Evolutionary conservation across 139 green algal genomes (phyloP), one percentile per base, ranked within the genome.

Genomic region (Chlamydomonas sp.): DNA sequence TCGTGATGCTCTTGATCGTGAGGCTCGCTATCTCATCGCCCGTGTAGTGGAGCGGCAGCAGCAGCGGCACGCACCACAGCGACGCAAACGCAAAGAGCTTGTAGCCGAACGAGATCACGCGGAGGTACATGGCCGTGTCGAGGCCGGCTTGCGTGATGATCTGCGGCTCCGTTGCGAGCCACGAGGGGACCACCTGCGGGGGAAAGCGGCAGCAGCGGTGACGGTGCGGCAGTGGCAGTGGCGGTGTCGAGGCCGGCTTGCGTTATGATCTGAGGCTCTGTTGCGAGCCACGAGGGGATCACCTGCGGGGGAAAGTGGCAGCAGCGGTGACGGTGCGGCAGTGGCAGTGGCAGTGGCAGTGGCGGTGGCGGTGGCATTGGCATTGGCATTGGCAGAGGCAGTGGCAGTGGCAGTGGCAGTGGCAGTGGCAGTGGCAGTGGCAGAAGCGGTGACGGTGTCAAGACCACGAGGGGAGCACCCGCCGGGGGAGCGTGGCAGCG

Each of bases 81-180:
- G 49, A 69, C n/a, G 74, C 29, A 0, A 38, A 29, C 29, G 67
- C 35, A 72, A 79, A 79, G 3, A 72, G 73, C 35, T 69, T 36
- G n/a, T 71, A 20, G 24, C 73, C 73, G 30, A 78, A 81, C 35
- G 59, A 39, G 30, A 81, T 54, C 30, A 81, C 47, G 29, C 76
- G 71, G 33, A 78, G 61, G 71, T 81, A 81, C 50, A 78, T 75
- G 16, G 76, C 76, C 1, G 60, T 69, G 61, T 78, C 76, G 28
- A 81, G 50, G 5, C 76, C 74, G 4, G 33, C 22, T 8, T 57
- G 49, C n/a, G 58, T 66, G 38, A 74, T 79, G 8, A 77, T 73
- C 33, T 73, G 30, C 13, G 43, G 43, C 43, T 54, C 20, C 16
- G 43, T 54, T n/a, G n/a, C n/a, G n/a, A n/a, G n/a, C n/a, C n/a